phyloP scores from a whole-genome alignment of 495 filamentous ascomycete species.

The Clohesyomyces aquaticus region DNA sequence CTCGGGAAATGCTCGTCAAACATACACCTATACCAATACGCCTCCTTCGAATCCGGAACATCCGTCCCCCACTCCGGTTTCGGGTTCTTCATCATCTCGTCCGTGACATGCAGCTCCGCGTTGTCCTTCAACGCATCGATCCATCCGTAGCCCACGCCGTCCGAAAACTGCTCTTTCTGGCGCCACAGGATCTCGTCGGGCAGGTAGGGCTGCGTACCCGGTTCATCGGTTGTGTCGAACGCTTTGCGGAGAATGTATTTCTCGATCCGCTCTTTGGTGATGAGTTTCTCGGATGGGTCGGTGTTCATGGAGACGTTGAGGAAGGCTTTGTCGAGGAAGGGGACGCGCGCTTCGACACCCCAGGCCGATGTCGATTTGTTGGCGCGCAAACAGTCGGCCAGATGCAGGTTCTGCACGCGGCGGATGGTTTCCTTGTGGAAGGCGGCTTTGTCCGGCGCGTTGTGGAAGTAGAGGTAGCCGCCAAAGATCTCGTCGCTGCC shows the following conservation, averaged over 20 bases:
- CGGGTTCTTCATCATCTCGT: conserved; percentile 96
- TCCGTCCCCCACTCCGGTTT: conserved; percentile 94
- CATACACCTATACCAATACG: conserved; percentile 95
- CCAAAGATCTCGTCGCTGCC: conserved; percentile 98
- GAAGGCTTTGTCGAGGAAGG: conserved; percentile 97
- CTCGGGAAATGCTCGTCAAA: conserved; percentile 98
- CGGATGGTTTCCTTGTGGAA: conserved; percentile 94
- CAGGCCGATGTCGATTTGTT: conserved; percentile 99
- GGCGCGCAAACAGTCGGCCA: conserved; percentile 91
- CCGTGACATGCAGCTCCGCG: conserved; percentile 82
- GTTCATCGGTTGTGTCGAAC: conserved; percentile 89
- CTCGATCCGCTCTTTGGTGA: conserved; percentile 86
- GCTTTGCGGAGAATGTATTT: conserved; percentile 98
- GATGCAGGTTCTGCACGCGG: conserved; percentile 91
- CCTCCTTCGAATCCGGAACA: conserved; percentile 94
- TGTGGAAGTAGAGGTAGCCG: conserved; percentile 98
- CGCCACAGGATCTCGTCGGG: conserved; percentile 95
- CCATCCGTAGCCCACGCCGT: conserved; percentile 99
- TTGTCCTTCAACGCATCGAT: conserved; percentile 96
- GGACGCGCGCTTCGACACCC: conserved; percentile 97
- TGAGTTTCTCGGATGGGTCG: conserved; percentile 93
- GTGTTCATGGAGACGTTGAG: conserved; percentile 88
- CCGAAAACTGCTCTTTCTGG: conserved; percentile 99
- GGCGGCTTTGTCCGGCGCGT: conserved; percentile 82
- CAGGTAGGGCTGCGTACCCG: conserved; percentile 76